Evolutionary conservation across 805 yeast species (phyloP).

Genomic region (Spathaspora hagerdaliae): DNA sequence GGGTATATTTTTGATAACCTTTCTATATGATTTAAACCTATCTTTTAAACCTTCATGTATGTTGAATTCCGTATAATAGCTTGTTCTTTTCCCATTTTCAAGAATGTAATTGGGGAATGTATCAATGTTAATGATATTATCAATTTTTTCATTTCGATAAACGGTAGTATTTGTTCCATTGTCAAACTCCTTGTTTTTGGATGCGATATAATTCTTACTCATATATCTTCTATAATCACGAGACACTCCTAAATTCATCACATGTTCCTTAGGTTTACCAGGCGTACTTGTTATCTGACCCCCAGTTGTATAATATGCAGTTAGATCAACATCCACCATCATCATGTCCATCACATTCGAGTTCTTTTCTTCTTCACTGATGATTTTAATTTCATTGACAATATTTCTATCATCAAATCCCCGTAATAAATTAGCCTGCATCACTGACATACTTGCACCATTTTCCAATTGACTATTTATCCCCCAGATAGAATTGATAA

Average conservation of each 20-base stretch:
- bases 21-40: constrained; percentile 25
- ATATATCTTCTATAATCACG: constrained; percentile 4
- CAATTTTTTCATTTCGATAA: constrained; percentile 9
- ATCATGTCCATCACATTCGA: constrained; percentile 1
- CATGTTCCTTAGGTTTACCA: not conserved
- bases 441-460: constrained; percentile 36
- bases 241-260: constrained; percentile 4
- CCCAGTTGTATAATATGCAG: constrained; percentile 4
- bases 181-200: constrained; percentile 2
- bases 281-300: not conserved
- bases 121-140: constrained; percentile 20
- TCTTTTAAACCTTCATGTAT: constrained; percentile 20
- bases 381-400: constrained; percentile 34
- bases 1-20: constrained; percentile 13
- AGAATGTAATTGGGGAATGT: constrained; percentile 25
- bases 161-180: constrained; percentile 4
- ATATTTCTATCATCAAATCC: constrained; percentile 44
- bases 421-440: constrained; percentile 41
- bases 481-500: constrained; percentile 37
- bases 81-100: not conserved
- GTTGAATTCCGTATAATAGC: constrained; percentile 19
- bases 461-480: constrained; percentile 28
- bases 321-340: constrained; percentile 9
- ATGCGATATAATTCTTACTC: constrained; percentile 8
- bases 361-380: constrained; percentile 4